Evolutionary conservation across 1,284 basidiomycete species (phyloP).

Genomic region (Phenoliferia sp.): DNA sequence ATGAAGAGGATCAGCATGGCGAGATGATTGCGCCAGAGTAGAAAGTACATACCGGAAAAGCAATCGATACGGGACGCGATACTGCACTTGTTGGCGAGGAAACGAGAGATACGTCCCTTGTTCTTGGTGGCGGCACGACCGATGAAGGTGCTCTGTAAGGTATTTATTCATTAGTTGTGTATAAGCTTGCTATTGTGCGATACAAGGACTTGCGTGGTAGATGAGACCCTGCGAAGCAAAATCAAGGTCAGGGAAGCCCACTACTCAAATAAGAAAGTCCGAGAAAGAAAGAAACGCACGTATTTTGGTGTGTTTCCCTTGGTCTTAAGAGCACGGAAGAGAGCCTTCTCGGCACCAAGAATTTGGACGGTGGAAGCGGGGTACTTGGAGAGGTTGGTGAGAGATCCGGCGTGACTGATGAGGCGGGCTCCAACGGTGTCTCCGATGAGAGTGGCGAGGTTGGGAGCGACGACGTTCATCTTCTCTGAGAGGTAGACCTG

Average conservation of each 20-base stretch:
- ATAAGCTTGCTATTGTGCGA: background rate
- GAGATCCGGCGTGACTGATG: slow-evolving; percentile 93
- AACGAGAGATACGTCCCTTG: slow-evolving; percentile 96
- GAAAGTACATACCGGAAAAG: too few relatives aligned
- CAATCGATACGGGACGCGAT: slow-evolving; percentile 98
- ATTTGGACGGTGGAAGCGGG: slow-evolving; percentile 98
- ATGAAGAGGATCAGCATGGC: background rate
- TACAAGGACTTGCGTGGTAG: slow-evolving; percentile 61
- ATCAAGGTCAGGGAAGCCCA: slow-evolving; percentile 8
- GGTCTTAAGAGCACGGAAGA: slow-evolving; percentile 96
- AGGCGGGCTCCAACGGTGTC: slow-evolving; percentile 94
- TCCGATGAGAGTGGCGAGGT: slow-evolving; percentile 90
- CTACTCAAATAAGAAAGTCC: background rate
- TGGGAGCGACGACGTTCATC: slow-evolving; percentile 96
- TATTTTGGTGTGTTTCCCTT: slow-evolving; percentile 99
- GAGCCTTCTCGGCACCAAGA: slow-evolving; percentile 94
- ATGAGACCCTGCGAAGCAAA: slow-evolving; percentile 73
- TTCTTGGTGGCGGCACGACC: slow-evolving; percentile 90
- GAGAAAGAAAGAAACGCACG: slow-evolving; percentile 47
- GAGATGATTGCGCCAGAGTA: slow-evolving; percentile 38
- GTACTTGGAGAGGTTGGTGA: slow-evolving; percentile 91
- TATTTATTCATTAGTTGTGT: background rate
- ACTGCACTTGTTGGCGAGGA: slow-evolving; percentile 98
- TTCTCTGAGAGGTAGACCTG: slow-evolving; percentile 93
- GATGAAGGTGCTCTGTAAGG: slow-evolving; percentile 64